A percentile compares a stretch with the other conserved stretches of the same genome.
These are phyloP conservation scores for Aspergillus costaricaensis DNA, from an alignment of 2,329 filamentous ascomycete species.

Conservation along the genomic window DNA sequence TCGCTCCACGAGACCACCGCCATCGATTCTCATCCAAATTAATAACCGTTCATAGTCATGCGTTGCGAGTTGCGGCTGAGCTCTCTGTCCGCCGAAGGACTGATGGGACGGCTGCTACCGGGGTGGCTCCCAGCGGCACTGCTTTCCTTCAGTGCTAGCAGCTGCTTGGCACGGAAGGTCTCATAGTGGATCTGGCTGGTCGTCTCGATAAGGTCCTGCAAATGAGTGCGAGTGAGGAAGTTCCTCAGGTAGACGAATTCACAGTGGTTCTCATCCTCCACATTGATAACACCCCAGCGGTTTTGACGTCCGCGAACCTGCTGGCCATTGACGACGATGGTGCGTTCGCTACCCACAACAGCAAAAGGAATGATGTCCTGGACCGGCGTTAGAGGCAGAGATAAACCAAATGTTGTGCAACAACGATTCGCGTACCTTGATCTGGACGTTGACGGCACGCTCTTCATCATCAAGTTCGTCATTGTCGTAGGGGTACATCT, in stretches of 20 bases:
- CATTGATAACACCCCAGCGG: slow-evolving; percentile 99
- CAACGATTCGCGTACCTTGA: slow-evolving; percentile 71
- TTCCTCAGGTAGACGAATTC: slow-evolving; percentile 98
- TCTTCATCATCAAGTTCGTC: slow-evolving; percentile 98
- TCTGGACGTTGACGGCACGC: slow-evolving; percentile 86
- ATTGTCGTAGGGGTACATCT: slow-evolving; percentile 99
- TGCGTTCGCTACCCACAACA: slow-evolving; percentile 96
- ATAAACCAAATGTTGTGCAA: slow-evolving; percentile 35
- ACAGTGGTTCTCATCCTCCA: slow-evolving; percentile 99
- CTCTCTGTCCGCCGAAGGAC: slow-evolving; percentile 89
- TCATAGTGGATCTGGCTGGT: slow-evolving; percentile 99
- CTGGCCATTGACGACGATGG: slow-evolving; percentile 95
- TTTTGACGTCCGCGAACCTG: slow-evolving; percentile 97
- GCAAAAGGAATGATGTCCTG: slow-evolving; percentile 95
- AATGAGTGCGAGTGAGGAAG: slow-evolving; percentile 96
- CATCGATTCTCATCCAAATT: slow-evolving; percentile 38
- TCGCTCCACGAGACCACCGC: slow-evolving; percentile 23
- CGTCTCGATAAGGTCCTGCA: slow-evolving; percentile 98
- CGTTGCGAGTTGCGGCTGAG: slow-evolving; percentile 95
- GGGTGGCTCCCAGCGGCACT: slow-evolving; percentile 75
- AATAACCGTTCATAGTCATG: slow-evolving; percentile 99
- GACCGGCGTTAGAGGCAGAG: slow-evolving; percentile 21
- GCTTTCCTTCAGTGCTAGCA: slow-evolving; percentile 97
- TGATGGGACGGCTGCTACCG: slow-evolving; percentile 83
- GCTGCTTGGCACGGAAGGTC: slow-evolving; percentile 98